Evolutionary conservation across 2,329 filamentous ascomycete genomes (phyloP), one percentile per base, ranked within the genome.

Genomic region (Aspergillus brunneoviolaceus): DNA sequence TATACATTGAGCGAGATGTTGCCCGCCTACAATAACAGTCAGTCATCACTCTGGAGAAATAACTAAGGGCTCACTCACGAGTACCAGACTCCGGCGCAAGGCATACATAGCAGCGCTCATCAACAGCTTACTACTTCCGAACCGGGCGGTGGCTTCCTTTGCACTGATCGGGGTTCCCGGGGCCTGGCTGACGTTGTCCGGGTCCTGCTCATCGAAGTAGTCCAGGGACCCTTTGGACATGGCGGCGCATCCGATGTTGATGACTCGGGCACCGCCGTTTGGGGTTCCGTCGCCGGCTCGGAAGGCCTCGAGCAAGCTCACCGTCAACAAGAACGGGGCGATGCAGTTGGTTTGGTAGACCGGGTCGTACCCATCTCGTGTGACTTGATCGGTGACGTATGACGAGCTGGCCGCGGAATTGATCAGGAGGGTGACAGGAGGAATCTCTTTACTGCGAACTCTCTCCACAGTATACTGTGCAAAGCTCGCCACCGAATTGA

Each of bases 311-410:
- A 76, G 69, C 49, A 76, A 49, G 53, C 69, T 70, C 49, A 75
- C 66, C 5, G 74, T 75, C 60, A 76, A 65, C 58, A 74, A 63
- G 60, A 76, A 74, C 19, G 72, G 72, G n/a, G 73, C 68, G 19
- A 76, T 60, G 57, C 73, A 75, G 60, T 75, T 76, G 39, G 67
- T 73, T 59, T 76, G 74, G 61, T 76, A 76, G 25, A 76, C 72
- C 1, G 72, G 70, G 58, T 76, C 74, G 55, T 69, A 71, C 23
- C 72, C 74, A 60, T 74, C 72, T 51, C 65, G 60, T 33, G 74
- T 76, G 49, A 69, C 60, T 23, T 67, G 64, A 48, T 74, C 73
- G 25, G 65, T 57, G n/a, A 67, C 65, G 61, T 73, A 76, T 31
- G 73, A 76, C 27, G 70, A 65, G 52, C 67, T 65, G 27, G 72